Conservation (phyloP, 164 flowering plant species). For the Kingdonia uniflora region DNA sequence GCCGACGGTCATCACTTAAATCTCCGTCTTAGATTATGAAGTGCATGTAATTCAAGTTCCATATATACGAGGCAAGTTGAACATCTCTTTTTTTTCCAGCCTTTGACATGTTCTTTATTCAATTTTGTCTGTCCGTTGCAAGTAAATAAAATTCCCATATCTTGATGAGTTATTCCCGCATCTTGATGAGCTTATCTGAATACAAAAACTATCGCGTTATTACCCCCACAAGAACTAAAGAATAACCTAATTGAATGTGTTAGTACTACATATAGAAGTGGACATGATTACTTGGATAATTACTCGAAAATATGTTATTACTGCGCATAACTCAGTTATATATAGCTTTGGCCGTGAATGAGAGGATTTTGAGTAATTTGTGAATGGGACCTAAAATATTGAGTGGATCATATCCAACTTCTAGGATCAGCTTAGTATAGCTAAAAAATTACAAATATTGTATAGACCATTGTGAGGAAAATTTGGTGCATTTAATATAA, state of each 20-base stretch:
- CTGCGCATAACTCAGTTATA: too few relatives aligned
- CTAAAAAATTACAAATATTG: too few relatives aligned
- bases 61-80: slow-evolving; percentile 6
- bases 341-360: too few relatives aligned
- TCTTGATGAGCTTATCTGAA: background rate
- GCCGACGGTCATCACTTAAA: slow-evolving; percentile 95
- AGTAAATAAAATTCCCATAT: background rate
- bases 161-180: background rate
- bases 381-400: too few relatives aligned
- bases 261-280: too few relatives aligned
- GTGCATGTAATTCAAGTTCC: slow-evolving; percentile 3
- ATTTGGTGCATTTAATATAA: too few relatives aligned
- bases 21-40: background rate
- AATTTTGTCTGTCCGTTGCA: slow-evolving; percentile 11
- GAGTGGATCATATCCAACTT: too few relatives aligned
- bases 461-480: too few relatives aligned
- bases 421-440: too few relatives aligned
- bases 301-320: too few relatives aligned
- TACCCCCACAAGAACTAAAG: background rate
- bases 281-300: too few relatives aligned
- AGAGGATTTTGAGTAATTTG: too few relatives aligned
- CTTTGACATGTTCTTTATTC: slow-evolving; percentile 5
- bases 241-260: background rate
- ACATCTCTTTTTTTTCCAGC: slow-evolving; percentile 2
- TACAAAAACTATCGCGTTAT: background rate